Conservation (phyloP, 2,329 filamentous ascomycete species). For the Biscogniauxia sp. region DNA sequence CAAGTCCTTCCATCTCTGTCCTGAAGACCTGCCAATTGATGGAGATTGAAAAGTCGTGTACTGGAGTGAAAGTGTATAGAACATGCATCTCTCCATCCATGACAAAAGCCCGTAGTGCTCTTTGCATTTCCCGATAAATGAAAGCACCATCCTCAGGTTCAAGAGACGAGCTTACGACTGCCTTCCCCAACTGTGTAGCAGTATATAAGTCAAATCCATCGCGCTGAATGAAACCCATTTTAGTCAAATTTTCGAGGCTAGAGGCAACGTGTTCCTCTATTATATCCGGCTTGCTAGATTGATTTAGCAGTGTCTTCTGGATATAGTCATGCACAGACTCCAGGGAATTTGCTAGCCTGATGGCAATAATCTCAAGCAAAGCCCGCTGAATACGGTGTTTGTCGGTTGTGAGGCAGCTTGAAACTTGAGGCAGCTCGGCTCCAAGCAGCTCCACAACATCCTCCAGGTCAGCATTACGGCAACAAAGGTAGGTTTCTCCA, state of each 20-base stretch:
- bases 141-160: slow-evolving; percentile 75
- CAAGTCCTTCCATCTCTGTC: slow-evolving; percentile 66
- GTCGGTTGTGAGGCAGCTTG: slow-evolving; percentile 66
- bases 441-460: slow-evolving; percentile 69
- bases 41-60: slow-evolving; percentile 54
- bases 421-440: slow-evolving; percentile 67
- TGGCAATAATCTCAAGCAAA: slow-evolving; percentile 67
- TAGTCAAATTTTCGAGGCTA: slow-evolving; percentile 57
- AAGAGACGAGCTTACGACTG: slow-evolving; percentile 69
- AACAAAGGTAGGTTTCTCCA: slow-evolving; percentile 76
- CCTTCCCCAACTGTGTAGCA: slow-evolving; percentile 65
- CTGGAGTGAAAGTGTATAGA: slow-evolving; percentile 69
- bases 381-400: slow-evolving; percentile 70
- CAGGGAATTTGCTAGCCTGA: slow-evolving; percentile 63
- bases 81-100: slow-evolving; percentile 77
- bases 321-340: slow-evolving; percentile 68
- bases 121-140: slow-evolving; percentile 65
- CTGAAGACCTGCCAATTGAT: slow-evolving; percentile 74
- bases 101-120: slow-evolving; percentile 69
- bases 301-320: slow-evolving; percentile 62
- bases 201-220: slow-evolving; percentile 52
- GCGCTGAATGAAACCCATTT: slow-evolving; percentile 52
- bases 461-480: slow-evolving; percentile 65
- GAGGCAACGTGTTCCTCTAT: slow-evolving; percentile 54
- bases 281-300: slow-evolving; percentile 49